phyloP scores from a whole-genome alignment of 345 rosid genomes.

The Crucihimalaya himalaica region DNA sequence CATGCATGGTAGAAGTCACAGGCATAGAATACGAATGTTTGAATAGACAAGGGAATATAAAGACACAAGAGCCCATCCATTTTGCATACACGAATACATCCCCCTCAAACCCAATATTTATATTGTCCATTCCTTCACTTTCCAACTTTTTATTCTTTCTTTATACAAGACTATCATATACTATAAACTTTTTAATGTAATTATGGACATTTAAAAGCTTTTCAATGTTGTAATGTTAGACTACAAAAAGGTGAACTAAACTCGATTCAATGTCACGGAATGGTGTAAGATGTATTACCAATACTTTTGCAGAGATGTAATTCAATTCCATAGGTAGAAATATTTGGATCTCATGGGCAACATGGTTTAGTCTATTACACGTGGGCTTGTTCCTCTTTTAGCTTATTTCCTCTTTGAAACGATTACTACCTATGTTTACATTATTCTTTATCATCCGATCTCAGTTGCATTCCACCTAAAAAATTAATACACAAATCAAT shows the following conservation, averaged over 20 bases:
- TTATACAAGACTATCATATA: background rate
- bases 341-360: conserved; percentile 12
- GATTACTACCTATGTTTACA: background rate
- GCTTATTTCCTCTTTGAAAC: conserved; percentile 17
- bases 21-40: conserved; percentile 23
- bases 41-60: conserved; percentile 8
- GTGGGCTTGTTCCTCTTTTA: conserved; percentile 3
- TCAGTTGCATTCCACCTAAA: conserved; percentile 12
- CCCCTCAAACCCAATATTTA: conserved; percentile 9
- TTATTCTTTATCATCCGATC: background rate
- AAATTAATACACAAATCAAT: background rate
- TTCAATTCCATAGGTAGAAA: background rate
- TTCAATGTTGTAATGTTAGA: background rate
- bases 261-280: background rate
- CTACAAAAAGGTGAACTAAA: background rate
- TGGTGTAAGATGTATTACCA: background rate
- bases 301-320: background rate
- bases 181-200: background rate
- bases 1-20: conserved; percentile 27
- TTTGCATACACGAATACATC: conserved; percentile 11
- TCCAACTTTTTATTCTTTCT: background rate
- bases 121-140: background rate
- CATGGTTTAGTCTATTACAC: conserved; percentile 22
- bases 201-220: background rate
- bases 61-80: conserved; percentile 24